These are phyloP conservation scores for Epichloe gansuensis DNA, from an alignment of 2,329 filamentous ascomycete genomes.

Conservation along the genomic window DNA sequence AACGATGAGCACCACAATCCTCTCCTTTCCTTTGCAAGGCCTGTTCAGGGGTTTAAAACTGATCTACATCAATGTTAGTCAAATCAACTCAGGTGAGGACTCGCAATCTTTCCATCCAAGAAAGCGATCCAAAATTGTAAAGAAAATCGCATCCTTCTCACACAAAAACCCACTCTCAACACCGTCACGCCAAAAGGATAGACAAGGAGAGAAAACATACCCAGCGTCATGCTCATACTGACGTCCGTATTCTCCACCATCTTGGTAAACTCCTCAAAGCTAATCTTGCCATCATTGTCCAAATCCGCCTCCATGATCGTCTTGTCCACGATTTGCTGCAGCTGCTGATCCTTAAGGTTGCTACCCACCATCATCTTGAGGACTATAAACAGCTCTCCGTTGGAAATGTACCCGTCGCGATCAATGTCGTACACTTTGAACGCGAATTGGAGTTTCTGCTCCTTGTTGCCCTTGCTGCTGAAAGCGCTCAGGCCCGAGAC, in stretches of 20 bases:
- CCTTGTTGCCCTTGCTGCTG: constrained; percentile 96
- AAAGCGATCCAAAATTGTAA: not conserved
- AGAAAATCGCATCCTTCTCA: not conserved
- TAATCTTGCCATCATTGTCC: constrained; percentile 94
- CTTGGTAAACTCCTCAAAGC: constrained; percentile 96
- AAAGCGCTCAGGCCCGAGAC: constrained; percentile 91
- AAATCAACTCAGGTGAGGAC: too few relatives aligned
- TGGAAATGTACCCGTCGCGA: constrained; percentile 95
- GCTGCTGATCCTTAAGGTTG: constrained; percentile 96
- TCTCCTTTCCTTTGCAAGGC: not conserved
- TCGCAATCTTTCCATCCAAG: too few relatives aligned
- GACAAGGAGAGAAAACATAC: constrained; percentile 27
- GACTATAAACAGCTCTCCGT: constrained; percentile 97
- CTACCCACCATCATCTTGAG: constrained; percentile 99
- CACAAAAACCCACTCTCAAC: too few relatives aligned
- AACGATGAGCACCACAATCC: not conserved
- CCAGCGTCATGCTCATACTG: constrained; percentile 62
- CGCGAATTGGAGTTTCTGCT: constrained; percentile 93
- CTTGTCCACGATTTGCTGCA: constrained; percentile 99
- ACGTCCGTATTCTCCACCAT: constrained; percentile 94
- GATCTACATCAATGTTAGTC: not conserved
- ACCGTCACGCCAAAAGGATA: not conserved
- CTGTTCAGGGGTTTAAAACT: not conserved
- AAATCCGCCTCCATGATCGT: constrained; percentile 99
- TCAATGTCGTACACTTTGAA: constrained; percentile 99